Conservation (phyloP, 2,329 filamentous ascomycete species). For the Parafenestella ontariensis region DNA sequence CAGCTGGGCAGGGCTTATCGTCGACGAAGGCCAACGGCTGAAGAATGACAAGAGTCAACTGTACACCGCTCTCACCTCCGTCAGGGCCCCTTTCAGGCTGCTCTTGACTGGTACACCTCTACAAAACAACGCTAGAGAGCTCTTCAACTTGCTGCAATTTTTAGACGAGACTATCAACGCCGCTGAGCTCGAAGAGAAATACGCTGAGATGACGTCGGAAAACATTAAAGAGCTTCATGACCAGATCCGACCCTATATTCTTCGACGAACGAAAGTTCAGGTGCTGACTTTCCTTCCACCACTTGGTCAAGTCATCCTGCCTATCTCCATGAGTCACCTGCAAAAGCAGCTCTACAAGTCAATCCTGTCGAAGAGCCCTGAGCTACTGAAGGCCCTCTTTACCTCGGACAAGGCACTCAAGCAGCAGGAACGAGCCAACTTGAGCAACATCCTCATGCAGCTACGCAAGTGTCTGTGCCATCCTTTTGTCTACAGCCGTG, state of each 20-base stretch:
- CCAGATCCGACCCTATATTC: conserved; percentile 76
- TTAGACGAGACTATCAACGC: conserved; percentile 78
- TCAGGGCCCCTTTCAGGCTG: conserved; percentile 83
- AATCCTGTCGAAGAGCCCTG: conserved; percentile 88
- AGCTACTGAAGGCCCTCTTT: conserved; percentile 88
- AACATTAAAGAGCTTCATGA: conserved; percentile 83
- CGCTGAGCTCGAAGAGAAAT: conserved; percentile 75
- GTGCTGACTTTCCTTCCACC: conserved; percentile 91
- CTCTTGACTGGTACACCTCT: conserved; percentile 88
- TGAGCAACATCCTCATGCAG: conserved; percentile 96
- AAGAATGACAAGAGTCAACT: conserved; percentile 91
- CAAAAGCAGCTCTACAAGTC: conserved; percentile 96
- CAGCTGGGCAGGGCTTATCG: conserved; percentile 85
- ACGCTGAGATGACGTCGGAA: conserved; percentile 78
- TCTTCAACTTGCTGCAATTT: conserved; percentile 97
- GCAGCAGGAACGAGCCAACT: conserved; percentile 74
- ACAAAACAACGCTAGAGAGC: conserved; percentile 92
- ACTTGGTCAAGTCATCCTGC: conserved; percentile 93
- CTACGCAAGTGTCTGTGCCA: conserved; percentile 94
- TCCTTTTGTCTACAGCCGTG: conserved; percentile 90
- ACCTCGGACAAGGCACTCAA: conserved; percentile 67
- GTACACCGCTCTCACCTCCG: conserved; percentile 74
- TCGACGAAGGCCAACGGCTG: conserved; percentile 93
- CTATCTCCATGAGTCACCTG: conserved; percentile 91
- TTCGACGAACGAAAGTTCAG: conserved; percentile 84